phyloP scores from a whole-genome alignment of 768 basidiomycete species.

The Pilatotrama ljubarskyi region DNA sequence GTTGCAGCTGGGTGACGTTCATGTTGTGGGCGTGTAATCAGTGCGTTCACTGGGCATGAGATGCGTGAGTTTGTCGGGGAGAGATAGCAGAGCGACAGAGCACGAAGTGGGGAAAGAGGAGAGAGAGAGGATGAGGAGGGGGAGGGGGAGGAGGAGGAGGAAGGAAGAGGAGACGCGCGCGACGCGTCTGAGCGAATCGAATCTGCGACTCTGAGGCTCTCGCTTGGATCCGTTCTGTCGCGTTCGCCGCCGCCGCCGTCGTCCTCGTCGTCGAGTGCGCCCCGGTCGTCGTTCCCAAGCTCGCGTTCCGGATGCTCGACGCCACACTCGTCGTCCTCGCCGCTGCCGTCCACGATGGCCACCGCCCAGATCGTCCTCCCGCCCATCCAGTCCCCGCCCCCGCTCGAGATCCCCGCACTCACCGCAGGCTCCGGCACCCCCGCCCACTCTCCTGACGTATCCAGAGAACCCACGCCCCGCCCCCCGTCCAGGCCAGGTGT shows the following conservation, averaged over 20 bases:
- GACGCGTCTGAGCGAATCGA: neutral
- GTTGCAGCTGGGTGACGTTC: slow-evolving; percentile 29
- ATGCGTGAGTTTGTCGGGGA: neutral
- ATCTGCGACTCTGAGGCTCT: neutral
- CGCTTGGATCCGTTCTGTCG: neutral
- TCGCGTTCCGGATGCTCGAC: neutral
- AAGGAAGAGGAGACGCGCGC: neutral
- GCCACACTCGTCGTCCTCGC: neutral
- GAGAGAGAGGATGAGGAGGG: neutral
- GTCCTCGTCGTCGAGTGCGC: neutral
- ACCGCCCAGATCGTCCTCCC: slow-evolving; percentile 15
- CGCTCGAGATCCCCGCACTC: slow-evolving; percentile 17
- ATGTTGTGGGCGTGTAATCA: slow-evolving; percentile 8
- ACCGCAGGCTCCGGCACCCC: neutral
- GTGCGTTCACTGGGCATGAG: neutral
- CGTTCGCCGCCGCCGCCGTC: neutral
- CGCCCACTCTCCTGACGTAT: slow-evolving; percentile 5
- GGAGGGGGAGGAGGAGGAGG: neutral
- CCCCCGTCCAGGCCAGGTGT: slow-evolving; percentile 4
- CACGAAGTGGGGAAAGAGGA: neutral
- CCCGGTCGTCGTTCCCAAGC: neutral
- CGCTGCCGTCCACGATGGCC: neutral
- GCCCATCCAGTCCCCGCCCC: slow-evolving; percentile 20
- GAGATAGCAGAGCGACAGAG: neutral
- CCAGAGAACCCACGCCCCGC: slow-evolving; percentile 15